Percentiles rank a stretch among this genome's conserved stretches.
These are phyloP conservation scores for Xylaria arbuscula DNA, from an alignment of 2,329 filamentous ascomycete genomes.

Conservation along the genomic window DNA sequence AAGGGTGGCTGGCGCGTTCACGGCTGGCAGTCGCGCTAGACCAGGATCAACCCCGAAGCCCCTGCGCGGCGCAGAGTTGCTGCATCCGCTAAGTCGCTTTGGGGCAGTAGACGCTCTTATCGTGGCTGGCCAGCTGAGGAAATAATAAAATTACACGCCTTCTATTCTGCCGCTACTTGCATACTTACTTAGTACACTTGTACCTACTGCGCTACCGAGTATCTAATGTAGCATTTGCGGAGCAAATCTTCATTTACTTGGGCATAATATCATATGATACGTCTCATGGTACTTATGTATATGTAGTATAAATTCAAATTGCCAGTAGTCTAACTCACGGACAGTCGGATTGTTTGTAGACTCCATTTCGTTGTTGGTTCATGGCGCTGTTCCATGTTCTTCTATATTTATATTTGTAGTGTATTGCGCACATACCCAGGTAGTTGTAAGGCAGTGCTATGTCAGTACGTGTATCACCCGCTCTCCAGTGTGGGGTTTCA, in stretches of 20 bases:
- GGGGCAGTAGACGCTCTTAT: constrained; percentile 8
- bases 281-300: background rate
- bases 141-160: constrained; percentile 7
- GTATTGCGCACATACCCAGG: background rate
- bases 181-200: too few species aligned
- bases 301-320: background rate
- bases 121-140: constrained; percentile 17
- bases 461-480: background rate
- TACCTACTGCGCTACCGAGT: background rate
- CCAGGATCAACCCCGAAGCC: constrained; percentile 23
- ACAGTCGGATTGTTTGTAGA: background rate
- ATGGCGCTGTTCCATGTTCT: background rate
- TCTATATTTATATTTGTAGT: background rate
- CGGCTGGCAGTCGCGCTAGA: constrained; percentile 30
- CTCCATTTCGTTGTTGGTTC: background rate
- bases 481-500: background rate
- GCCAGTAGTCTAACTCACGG: background rate
- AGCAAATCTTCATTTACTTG: constrained; percentile 12
- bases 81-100: constrained; percentile 14
- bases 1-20: constrained; percentile 31
- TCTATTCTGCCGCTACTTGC: background rate
- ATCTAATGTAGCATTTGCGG: background rate
- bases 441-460: background rate
- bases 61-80: constrained; percentile 15
- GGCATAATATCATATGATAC: background rate